Base-by-base conservation (phyloP, 2,329 filamentous ascomycete genomes). In the Teratosphaeria gauchensis region DNA sequence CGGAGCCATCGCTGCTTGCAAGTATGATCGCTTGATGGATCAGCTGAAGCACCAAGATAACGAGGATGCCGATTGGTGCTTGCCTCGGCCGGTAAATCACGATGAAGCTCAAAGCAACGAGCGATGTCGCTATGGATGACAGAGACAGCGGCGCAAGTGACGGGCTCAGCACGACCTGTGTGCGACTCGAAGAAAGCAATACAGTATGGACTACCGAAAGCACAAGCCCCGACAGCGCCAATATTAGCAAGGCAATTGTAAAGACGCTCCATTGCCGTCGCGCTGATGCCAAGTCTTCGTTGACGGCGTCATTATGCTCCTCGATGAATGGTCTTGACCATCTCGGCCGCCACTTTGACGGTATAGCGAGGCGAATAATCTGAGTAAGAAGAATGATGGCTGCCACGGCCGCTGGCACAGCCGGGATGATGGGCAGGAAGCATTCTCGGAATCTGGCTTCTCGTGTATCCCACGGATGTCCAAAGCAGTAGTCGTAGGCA, bases 321-420 rank as follows among this genome's bases (percentile, higher is more conserved):
- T 74, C 65, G 19, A 84, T 70, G 60, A 85, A 84, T 3, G 79
- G 73, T 54, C 66, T 73, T 21, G 75, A 76, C 82, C 82, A 84
- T 71, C 64, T 69, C 35, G 82, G 78, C 51, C 74, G 71, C 65
- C 70, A 72, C 24, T 38, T 48, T 9, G 42, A 21, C 4, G 62
- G 57, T n/a, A 66, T 60, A 2, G 73, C 60, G 3, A 74, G 55
- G 31, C 68, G 62, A 3, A 76, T 42, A 4, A 68, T 63, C 59
- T 76, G 73, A 7, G 63, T 63, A n/a, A 76, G 54, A 1, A 77
- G 61, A n/a, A 77, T 62, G 19, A 74, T 38, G 30, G 65, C 69
- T 48, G 69, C 73, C 16, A 76, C 53, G 4, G 73, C 57, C 8
- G 71, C 70, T 48, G 76, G 76, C 21, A 76, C 54, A 12, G 66